phyloP scores from a whole-genome alignment of 495 filamentous ascomycete species.

The Xylaria longipes region DNA sequence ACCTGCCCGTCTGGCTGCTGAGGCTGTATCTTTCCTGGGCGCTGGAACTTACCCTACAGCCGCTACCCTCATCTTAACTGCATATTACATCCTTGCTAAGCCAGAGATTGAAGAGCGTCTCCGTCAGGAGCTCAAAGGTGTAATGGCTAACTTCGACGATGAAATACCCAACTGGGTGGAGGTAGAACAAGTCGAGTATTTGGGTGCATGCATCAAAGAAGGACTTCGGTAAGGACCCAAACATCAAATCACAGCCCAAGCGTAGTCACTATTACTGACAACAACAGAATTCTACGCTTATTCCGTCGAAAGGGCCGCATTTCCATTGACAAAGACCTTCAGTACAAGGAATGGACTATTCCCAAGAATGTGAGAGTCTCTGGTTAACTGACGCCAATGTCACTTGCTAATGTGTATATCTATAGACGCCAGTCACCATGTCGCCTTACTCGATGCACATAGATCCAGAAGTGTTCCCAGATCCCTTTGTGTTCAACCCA shows the following conservation, averaged over 20 bases:
- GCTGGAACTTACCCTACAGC: conserved; percentile 37
- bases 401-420: not conserved
- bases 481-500: conserved; percentile 45
- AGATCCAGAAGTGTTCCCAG: conserved; percentile 45
- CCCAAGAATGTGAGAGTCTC: conserved; percentile 15
- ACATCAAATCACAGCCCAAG: not conserved
- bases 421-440: conserved; percentile 32
- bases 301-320: conserved; percentile 33
- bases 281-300: conserved; percentile 30
- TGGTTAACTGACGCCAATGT: not conserved
- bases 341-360: conserved; percentile 34
- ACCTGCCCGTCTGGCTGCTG: conserved; percentile 32
- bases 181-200: conserved; percentile 43
- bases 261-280: not conserved
- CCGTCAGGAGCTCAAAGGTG: conserved; percentile 28
- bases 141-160: conserved; percentile 32
- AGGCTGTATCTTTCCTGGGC: conserved; percentile 36
- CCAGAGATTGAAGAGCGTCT: conserved; percentile 27
- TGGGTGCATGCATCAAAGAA: conserved; percentile 48
- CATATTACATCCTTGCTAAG: conserved; percentile 38
- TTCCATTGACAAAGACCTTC: conserved; percentile 29
- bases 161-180: conserved; percentile 33
- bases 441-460: conserved; percentile 39
- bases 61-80: conserved; percentile 34
- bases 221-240: conserved; percentile 33